Evolutionary conservation across 176 grass and related monocot species (phyloP).

Genomic region (Cenchrus fungigraminus): DNA sequence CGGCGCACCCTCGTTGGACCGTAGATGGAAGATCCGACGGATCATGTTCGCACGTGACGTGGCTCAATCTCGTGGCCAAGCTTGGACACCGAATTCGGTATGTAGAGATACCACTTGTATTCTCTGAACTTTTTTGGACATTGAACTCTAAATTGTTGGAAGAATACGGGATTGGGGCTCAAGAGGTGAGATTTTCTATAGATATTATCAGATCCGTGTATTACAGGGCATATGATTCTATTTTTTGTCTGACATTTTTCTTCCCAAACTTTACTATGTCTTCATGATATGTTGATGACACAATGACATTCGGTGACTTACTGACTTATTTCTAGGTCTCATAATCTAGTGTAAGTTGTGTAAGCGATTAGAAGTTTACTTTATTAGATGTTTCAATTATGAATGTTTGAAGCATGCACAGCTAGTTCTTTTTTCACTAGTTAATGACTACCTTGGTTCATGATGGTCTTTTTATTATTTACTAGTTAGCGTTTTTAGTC

Average conservation of each 20-base stretch:
- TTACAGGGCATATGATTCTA: not conserved
- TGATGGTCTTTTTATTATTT: too few species aligned
- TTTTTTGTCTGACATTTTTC: not conserved
- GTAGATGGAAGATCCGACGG: too few species aligned
- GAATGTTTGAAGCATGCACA: not conserved
- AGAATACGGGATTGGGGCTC: too few species aligned
- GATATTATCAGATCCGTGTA: not conserved
- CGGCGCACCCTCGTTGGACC: too few species aligned
- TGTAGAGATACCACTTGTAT: not conserved
- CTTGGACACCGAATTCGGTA: too few species aligned
- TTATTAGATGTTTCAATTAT: not conserved
- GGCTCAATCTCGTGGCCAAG: too few species aligned
- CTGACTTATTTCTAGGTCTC: not conserved
- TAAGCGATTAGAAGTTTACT: not conserved
- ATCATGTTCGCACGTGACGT: too few species aligned
- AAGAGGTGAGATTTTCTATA: not conserved
- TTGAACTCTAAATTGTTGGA: not conserved
- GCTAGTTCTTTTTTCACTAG: not conserved
- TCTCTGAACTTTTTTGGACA: constrained; percentile 5
- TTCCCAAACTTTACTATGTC: not conserved
- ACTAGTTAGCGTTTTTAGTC: not conserved
- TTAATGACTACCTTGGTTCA: not conserved
- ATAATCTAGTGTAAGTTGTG: not conserved
- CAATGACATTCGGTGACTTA: not conserved
- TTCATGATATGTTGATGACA: not conserved